Evolutionary conservation across 371 early-diverging fungal species (phyloP).

Genomic region (Zopfochytrium polystomum): DNA sequence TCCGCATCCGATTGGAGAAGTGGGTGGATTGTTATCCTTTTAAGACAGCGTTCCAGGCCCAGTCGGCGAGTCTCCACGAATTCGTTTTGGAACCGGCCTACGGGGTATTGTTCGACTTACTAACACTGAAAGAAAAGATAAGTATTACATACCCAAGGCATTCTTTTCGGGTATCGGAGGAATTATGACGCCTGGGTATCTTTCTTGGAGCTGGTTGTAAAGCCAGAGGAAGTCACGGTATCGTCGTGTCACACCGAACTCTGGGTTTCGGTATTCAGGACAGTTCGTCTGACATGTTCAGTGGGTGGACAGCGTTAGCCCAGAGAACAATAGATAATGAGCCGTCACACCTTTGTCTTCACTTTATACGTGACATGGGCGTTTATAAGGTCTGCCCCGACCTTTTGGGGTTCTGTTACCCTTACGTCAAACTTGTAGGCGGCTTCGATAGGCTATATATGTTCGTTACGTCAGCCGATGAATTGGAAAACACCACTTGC

Average conservation of each 20-base stretch:
- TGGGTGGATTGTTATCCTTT: constrained; percentile 79
- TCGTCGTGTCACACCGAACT: constrained; percentile 78
- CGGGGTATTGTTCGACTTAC: neutral
- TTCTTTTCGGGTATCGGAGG: constrained; percentile 94
- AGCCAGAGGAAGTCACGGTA: constrained; percentile 96
- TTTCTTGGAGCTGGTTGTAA: constrained; percentile 71
- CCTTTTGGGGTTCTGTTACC: constrained; percentile 86
- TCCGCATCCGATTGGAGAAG: constrained; percentile 79
- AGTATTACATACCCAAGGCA: constrained; percentile 63
- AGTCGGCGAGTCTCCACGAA: constrained; percentile 87
- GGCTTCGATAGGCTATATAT: too few relatives aligned
- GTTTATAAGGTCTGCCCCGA: constrained; percentile 76
- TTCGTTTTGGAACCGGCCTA: constrained; percentile 90
- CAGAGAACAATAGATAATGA: neutral
- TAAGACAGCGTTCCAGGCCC: constrained; percentile 77
- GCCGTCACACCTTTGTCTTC: constrained; percentile 69
- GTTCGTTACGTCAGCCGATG: too few relatives aligned
- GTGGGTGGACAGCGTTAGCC: neutral
- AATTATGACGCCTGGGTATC: constrained; percentile 86
- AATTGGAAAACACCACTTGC: too few relatives aligned
- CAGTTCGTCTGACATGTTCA: constrained; percentile 62
- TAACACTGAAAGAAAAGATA: neutral
- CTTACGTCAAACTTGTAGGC: constrained; percentile 58
- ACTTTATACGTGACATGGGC: constrained; percentile 88
- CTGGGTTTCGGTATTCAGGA: constrained; percentile 67